A percentile compares a stretch with the other conserved stretches of the same genome.
These are phyloP conservation scores for Pluteus cervinus DNA, from an alignment of 768 basidiomycete genomes.

Conservation along the genomic window DNA sequence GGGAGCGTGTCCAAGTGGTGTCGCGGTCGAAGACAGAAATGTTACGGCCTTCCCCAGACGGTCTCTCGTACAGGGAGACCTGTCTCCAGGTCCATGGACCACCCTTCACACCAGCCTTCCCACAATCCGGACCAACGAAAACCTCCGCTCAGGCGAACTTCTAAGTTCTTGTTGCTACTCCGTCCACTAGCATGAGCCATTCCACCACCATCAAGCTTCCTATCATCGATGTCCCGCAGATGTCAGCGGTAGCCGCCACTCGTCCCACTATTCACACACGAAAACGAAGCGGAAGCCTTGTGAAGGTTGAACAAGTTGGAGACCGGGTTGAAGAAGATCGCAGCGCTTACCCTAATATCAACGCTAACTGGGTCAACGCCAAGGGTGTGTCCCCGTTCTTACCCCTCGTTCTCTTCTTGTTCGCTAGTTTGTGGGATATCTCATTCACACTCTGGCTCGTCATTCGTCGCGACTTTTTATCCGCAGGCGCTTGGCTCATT, in stretches of 20 bases:
- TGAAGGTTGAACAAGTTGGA: conserved; percentile 82
- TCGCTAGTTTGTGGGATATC: too few species aligned
- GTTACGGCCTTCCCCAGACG: neutral
- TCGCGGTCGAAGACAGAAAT: conserved; percentile 1
- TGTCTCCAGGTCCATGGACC: neutral
- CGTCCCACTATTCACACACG: conserved; percentile 32
- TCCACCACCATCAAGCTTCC: conserved; percentile 53
- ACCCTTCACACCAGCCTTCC: neutral
- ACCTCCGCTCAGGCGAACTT: too few species aligned
- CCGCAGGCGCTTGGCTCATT: conserved; percentile 92
- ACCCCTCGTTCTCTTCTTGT: conserved; percentile 1
- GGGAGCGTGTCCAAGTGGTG: conserved; percentile 1
- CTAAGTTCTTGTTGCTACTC: too few species aligned
- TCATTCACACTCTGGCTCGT: too few species aligned
- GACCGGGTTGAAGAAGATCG: conserved; percentile 77
- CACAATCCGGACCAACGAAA: conserved; percentile 1
- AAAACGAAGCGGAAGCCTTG: conserved; percentile 64
- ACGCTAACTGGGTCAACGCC: conserved; percentile 91
- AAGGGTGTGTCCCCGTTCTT: conserved; percentile 54
- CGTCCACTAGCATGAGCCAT: conserved; percentile 44
- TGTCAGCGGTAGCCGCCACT: conserved; percentile 16
- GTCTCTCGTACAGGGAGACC: too few species aligned
- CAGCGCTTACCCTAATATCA: conserved; percentile 75
- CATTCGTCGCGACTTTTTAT: conserved; percentile 2
- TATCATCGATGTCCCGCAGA: conserved; percentile 31